These are phyloP conservation scores for Penicillium sp. DNA, from an alignment of 2,329 filamentous ascomycete genomes.

Conservation along the genomic window DNA sequence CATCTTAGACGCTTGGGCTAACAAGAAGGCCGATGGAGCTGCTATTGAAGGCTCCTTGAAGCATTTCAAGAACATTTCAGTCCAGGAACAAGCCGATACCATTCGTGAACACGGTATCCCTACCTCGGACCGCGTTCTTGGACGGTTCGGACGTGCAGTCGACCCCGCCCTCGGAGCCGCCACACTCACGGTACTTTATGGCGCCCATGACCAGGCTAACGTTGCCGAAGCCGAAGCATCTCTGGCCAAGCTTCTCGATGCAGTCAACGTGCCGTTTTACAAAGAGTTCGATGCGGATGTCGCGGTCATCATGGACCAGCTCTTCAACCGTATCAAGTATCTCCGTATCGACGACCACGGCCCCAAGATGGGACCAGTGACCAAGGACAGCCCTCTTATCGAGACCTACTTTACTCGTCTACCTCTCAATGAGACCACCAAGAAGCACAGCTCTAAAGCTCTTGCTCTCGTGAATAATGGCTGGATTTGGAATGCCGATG, in stretches of 20 bases:
- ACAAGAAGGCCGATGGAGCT: conserved; percentile 29
- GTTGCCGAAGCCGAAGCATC: conserved; percentile 49
- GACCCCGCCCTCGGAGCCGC: conserved; percentile 69
- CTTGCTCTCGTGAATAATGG: conserved; percentile 91
- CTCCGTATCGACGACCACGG: conserved; percentile 88
- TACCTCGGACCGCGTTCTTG: conserved; percentile 72
- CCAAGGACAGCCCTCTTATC: conserved; percentile 73
- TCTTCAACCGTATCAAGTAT: conserved; percentile 95
- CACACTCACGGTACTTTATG: conserved; percentile 65
- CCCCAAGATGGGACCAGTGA: conserved; percentile 79
- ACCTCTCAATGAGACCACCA: conserved; percentile 72
- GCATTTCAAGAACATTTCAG: conserved; percentile 53
- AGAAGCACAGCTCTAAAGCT: conserved; percentile 71
- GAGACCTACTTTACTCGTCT: conserved; percentile 94
- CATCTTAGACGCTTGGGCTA: conserved; percentile 69
- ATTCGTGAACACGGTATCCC: conserved; percentile 67
- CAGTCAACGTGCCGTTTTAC: conserved; percentile 85
- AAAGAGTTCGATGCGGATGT: conserved; percentile 85
- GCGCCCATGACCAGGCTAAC: conserved; percentile 59
- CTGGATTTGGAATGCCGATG: conserved; percentile 98
- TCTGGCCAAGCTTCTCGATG: conserved; percentile 67
- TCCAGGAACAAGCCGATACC: conserved; percentile 58
- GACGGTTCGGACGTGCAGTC: conserved; percentile 70
- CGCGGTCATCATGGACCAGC: conserved; percentile 79
- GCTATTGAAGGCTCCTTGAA: conserved; percentile 39